Percentiles rank a stretch among this genome's conserved stretches.
Conservation (phyloP, 306 rosid genomes). For the Vigna unguiculata region DNA sequence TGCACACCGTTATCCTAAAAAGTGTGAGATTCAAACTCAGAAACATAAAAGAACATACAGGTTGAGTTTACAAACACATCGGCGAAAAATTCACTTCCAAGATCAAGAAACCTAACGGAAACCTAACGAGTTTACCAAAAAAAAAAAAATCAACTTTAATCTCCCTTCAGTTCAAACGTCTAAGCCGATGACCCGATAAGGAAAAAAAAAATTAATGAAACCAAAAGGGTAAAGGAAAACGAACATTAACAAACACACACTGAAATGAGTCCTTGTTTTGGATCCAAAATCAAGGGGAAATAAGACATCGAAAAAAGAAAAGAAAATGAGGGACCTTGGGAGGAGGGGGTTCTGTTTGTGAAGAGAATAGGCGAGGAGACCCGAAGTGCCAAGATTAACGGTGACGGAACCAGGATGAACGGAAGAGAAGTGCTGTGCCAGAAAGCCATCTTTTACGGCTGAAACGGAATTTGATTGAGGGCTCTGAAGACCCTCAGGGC, state of each 20-base stretch:
- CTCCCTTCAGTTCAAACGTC: not conserved
- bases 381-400: constrained; percentile 74
- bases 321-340: constrained; percentile 65
- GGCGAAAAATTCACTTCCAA: not conserved
- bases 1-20: not conserved
- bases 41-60: not conserved
- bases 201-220: not conserved
- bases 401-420: constrained; percentile 70
- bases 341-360: constrained; percentile 78
- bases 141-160: constrained; percentile 1
- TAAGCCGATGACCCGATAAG: not conserved
- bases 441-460: constrained; percentile 75
- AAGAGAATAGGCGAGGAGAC: constrained; percentile 68
- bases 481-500: constrained; percentile 78
- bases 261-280: not conserved
- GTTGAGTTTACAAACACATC: too few relatives aligned
- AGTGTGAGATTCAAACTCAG: not conserved
- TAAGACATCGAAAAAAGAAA: not conserved
- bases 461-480: constrained; percentile 68
- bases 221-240: constrained; percentile 7
- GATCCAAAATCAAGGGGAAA: not conserved
- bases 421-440: constrained; percentile 70
- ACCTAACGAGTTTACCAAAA: not conserved
- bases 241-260: not conserved
- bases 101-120: constrained; percentile 24